Conservation (phyloP, 163 green algal genomes). For the Botryococcus braunii region DNA sequence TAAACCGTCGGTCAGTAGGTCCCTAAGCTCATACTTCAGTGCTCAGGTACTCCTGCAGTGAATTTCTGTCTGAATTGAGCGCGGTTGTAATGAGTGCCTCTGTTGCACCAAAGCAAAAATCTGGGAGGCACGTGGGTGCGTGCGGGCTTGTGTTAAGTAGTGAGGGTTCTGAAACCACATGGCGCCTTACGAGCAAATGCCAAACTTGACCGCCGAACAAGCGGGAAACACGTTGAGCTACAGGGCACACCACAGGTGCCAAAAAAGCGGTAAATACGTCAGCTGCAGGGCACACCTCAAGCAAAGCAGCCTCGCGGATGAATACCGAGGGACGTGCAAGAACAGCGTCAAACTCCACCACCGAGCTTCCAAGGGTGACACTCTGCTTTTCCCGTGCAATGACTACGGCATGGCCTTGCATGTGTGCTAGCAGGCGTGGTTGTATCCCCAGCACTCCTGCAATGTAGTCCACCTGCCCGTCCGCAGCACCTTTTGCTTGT, state of each 20-base stretch:
- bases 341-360: constrained; percentile 22
- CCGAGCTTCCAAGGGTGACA: constrained; percentile 17
- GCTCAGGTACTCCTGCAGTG: no score
- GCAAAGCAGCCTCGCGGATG: not conserved
- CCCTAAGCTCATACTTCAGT: no score
- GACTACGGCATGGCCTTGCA: constrained; percentile 27
- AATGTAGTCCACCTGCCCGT: not conserved
- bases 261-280: not conserved
- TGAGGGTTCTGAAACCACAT: not conserved
- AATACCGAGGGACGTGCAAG: constrained; percentile 6
- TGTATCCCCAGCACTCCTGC: not conserved
- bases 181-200: not conserved
- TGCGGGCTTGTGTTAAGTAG: not conserved
- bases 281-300: not conserved
- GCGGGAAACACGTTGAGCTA: not conserved
- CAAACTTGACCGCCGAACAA: not conserved
- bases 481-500: not conserved
- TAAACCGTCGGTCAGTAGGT: no score
- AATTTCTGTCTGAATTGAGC: no score
- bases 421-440: not conserved
- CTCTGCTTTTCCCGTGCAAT: constrained; percentile 42
- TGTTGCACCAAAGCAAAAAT: no score
- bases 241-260: not conserved
- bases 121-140: not conserved
- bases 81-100: no score